Evolutionary conservation across 1,139 yeast species (phyloP), one percentile per base, ranked within the genome.

Genomic region (Sugiyamaella neomexicana): DNA sequence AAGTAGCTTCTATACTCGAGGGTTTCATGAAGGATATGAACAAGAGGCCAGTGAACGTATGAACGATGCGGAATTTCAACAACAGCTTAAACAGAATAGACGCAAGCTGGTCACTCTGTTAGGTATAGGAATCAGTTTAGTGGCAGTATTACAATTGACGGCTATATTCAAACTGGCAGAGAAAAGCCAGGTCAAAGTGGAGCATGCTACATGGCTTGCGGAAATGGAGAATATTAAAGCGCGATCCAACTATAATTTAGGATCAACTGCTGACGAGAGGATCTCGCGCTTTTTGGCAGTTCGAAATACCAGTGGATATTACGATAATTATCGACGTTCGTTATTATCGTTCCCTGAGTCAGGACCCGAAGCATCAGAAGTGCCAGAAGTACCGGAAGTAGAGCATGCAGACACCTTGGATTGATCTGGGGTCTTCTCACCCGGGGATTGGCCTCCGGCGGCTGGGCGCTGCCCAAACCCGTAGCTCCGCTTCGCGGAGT

Each of bases 251-350:
- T 63, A 63, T 47, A 64, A 65, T 32, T 37, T 57, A 42, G 72
- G 69, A 17, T 52, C 50, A n/a, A 44, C 58, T 16, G 62, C 64
- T 27, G 64, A 65, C 36, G 66, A 66, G 20, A 62, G 72, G 10
- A 60, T 69, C 5, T 61, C 61, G 29, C 62, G 72, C 44, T 69
- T 69, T 46, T 39, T 68, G 46, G 62, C 60, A 7, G 63, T 62
- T 5, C 60, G 72, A 10, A 63, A 68, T 52, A 57, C 62, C 10
- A 60, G 69, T 7, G 66, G 60, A 5, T 62, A 62, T 47, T 63
- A 62, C 29, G 58, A 62, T 46, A 55, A 55, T 36, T 55, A 56
- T 31, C 43, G 23, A 15, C n/a, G 37, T 34, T 39, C 47, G 10
- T 13, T 13, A 17, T 25, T n/a, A 20, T 46, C 20, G 10, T 8